phyloP scores from a whole-genome alignment of 164 flowering plant genomes.

The Santalum album region DNA sequence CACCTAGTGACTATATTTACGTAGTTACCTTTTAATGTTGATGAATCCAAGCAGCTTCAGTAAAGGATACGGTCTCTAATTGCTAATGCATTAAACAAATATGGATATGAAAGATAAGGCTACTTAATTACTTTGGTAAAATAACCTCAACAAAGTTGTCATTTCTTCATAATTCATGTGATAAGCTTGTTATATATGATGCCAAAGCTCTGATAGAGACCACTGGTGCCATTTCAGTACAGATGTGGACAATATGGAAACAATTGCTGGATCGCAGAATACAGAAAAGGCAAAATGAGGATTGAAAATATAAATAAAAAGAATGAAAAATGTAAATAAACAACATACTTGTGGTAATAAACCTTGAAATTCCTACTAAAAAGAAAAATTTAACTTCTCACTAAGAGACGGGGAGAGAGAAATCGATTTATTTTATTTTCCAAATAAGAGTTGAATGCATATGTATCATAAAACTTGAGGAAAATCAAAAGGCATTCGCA shows the following conservation, averaged over 20 bases:
- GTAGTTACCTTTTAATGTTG: no score
- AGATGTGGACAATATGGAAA: constrained; percentile 63
- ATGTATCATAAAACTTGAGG: no score
- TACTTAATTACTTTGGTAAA: constrained; percentile 58
- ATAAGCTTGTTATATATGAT: constrained; percentile 63
- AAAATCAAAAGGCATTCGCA: no score
- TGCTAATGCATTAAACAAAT: no score
- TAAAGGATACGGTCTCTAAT: no score
- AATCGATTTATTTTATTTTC: no score
- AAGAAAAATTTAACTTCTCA: no score
- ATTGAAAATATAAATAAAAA: neutral
- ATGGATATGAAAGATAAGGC: no score
- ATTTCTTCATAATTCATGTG: constrained; percentile 56
- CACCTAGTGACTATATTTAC: no score
- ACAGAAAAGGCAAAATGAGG: neutral
- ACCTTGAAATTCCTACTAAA: neutral
- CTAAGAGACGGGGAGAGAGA: no score
- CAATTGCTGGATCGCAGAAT: constrained; percentile 34
- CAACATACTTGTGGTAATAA: neutral
- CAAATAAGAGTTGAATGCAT: no score
- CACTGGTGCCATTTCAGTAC: constrained; percentile 85
- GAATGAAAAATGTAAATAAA: neutral
- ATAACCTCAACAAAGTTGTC: constrained; percentile 81
- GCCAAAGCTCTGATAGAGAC: constrained; percentile 62
- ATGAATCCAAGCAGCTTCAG: no score